phyloP scores from a whole-genome alignment of 331 rosid species.

The Malus hybrid region DNA sequence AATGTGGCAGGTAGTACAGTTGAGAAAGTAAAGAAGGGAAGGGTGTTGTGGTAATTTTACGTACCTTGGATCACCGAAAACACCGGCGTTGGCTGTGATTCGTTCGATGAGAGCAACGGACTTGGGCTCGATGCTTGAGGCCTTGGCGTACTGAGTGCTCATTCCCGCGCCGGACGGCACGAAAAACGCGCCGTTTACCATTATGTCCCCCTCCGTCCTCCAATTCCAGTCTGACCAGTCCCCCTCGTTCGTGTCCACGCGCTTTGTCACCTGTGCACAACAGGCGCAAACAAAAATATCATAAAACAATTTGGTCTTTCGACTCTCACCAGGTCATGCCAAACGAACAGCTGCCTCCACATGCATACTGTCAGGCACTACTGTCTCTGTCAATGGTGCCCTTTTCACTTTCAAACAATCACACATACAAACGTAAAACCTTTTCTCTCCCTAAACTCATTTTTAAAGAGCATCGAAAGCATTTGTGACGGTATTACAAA shows the following conservation, averaged over 20 bases:
- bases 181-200: conserved; percentile 94
- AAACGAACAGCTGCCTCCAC: neutral
- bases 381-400: neutral
- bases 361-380: conserved; percentile 4
- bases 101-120: conserved; percentile 70
- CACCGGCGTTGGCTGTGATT: conserved; percentile 81
- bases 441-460: neutral
- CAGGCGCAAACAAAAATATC: neutral
- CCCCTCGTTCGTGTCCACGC: conserved; percentile 72
- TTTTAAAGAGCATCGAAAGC: fast-evolving
- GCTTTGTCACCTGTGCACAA: conserved; percentile 71
- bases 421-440: neutral
- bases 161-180: conserved; percentile 74
- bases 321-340: neutral
- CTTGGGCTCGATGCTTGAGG: conserved; percentile 68
- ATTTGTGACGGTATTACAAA: too few relatives aligned
- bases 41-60: neutral
- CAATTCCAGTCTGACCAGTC: conserved; percentile 89
- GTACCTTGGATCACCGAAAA: conserved; percentile 86
- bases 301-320: too few relatives aligned
- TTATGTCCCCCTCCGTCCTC: conserved; percentile 81
- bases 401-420: neutral
- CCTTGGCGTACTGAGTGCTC: conserved; percentile 53
- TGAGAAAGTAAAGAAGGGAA: neutral
- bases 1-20: neutral